A percentile compares a stretch with the other conserved stretches of the same genome.
phyloP scores from a whole-genome alignment of 169 alveolate genomes.

The Plasmodium gallinaceum region DNA sequence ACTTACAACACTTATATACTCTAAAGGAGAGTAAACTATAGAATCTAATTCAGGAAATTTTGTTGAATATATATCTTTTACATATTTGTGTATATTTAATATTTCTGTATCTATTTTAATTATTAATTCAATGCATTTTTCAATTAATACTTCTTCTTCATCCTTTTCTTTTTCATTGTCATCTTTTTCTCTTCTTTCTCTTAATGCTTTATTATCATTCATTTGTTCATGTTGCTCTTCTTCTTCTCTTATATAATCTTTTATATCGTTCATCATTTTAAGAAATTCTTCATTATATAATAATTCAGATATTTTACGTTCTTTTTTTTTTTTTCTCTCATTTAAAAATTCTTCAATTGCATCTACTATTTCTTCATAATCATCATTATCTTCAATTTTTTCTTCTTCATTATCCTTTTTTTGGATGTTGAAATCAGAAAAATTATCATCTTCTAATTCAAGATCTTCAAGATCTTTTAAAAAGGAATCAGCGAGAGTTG shows the following conservation, averaged over 20 bases:
- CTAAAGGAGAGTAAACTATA: constrained; percentile 90
- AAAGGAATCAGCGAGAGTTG: constrained; percentile 85
- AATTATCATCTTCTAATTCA: constrained; percentile 75
- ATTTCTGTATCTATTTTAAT: constrained; percentile 87
- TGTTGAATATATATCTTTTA: constrained; percentile 88
- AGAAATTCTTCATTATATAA: constrained; percentile 27
- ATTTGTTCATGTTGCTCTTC: constrained; percentile 12
- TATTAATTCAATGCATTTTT: constrained; percentile 85
- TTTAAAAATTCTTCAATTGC: constrained; percentile 84
- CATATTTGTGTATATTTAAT: constrained; percentile 87
- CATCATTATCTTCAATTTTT: constrained; percentile 77
- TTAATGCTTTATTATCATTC: neutral
- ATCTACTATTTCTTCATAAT: constrained; percentile 83
- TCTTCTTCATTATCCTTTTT: constrained; percentile 5
- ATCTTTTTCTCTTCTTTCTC: constrained; percentile 34
- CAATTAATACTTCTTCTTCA: constrained; percentile 83
- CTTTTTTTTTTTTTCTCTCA: constrained; percentile 77
- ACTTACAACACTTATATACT: constrained; percentile 90
- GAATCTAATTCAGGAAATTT: constrained; percentile 91
- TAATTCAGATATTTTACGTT: constrained; percentile 76
- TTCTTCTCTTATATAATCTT: constrained; percentile 37
- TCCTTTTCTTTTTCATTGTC: constrained; percentile 22
- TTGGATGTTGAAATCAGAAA: constrained; percentile 9
- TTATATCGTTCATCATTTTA: constrained; percentile 39
- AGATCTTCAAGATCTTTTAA: constrained; percentile 85